Evolutionary conservation across 805 yeast genomes (phyloP).

Genomic region (Teunomyces funiuensis): DNA sequence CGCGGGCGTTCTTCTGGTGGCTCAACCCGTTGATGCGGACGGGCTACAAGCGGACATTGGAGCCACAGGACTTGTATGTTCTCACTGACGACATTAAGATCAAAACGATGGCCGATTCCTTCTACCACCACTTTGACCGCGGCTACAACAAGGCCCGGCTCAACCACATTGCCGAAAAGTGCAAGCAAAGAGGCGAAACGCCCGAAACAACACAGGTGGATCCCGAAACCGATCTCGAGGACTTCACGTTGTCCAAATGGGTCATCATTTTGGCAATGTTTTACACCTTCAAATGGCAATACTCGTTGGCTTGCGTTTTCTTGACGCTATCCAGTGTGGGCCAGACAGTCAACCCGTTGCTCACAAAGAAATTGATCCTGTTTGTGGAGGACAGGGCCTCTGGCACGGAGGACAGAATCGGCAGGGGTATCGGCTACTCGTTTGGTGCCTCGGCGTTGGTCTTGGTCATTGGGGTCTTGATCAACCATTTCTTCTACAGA

Average conservation of each 20-base stretch:
- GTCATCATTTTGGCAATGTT: constrained; percentile 20
- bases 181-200: constrained; percentile 25
- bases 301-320: constrained; percentile 19
- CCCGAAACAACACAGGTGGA: constrained; percentile 20
- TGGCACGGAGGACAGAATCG: constrained; percentile 24
- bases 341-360: constrained; percentile 33
- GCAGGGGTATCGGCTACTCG: constrained; percentile 43
- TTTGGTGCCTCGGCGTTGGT: constrained; percentile 36
- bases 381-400: constrained; percentile 31
- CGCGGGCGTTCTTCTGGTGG: constrained; percentile 63
- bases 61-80: constrained; percentile 57
- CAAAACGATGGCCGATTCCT: constrained; percentile 28
- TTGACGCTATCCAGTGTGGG: constrained; percentile 27
- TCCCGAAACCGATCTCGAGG: constrained; percentile 26
- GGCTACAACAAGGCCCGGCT: constrained; percentile 12
- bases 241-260: constrained; percentile 27
- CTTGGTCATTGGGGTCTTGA: constrained; percentile 20
- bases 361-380: constrained; percentile 35
- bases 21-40: constrained; percentile 57
- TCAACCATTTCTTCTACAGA: constrained; percentile 23
- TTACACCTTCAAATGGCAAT: constrained; percentile 31
- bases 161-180: constrained; percentile 23
- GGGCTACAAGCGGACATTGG: constrained; percentile 73
- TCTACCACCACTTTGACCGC: constrained; percentile 17
- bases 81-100: constrained; percentile 37